phyloP scores from a whole-genome alignment of 2,329 filamentous ascomycete genomes.

The Lasiodiplodia theobromae region DNA sequence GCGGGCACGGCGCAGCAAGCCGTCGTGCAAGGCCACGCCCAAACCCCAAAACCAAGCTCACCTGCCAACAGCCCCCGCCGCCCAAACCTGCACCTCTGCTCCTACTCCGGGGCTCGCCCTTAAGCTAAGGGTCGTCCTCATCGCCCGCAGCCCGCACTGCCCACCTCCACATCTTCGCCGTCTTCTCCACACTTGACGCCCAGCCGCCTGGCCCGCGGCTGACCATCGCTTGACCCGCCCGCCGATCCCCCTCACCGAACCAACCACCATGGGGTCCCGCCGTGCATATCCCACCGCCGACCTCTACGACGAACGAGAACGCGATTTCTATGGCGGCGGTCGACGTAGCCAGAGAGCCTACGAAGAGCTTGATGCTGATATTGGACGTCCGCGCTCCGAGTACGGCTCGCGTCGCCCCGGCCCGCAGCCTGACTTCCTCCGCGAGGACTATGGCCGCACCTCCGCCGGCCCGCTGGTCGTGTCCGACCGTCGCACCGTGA shows the following conservation, averaged over 20 bases:
- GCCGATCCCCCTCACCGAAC: slow-evolving; percentile 29
- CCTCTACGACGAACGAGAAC: slow-evolving; percentile 57
- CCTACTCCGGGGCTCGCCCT: slow-evolving; percentile 18
- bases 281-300: slow-evolving; percentile 56
- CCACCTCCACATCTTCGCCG: neutral
- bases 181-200: slow-evolving; percentile 14
- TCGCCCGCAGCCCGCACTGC: slow-evolving; percentile 7
- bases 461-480: slow-evolving; percentile 55
- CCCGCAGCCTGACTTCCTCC: slow-evolving; percentile 57
- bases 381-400: slow-evolving; percentile 37
- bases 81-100: slow-evolving; percentile 25
- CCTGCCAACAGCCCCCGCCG: slow-evolving; percentile 8
- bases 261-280: slow-evolving; percentile 47
- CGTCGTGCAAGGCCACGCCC: neutral
- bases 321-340: slow-evolving; percentile 56
- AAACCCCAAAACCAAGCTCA: slow-evolving; percentile 14
- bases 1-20: neutral
- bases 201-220: slow-evolving; percentile 18
- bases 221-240: slow-evolving; percentile 20
- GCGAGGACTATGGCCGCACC: slow-evolving; percentile 57
- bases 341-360: slow-evolving; percentile 52
- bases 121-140: slow-evolving; percentile 13
- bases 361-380: slow-evolving; percentile 59
- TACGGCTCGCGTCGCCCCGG: slow-evolving; percentile 43
- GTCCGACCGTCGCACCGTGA: slow-evolving; percentile 49